phyloP scores from a whole-genome alignment of 1,284 basidiomycete genomes.

The Grifola frondosa region DNA sequence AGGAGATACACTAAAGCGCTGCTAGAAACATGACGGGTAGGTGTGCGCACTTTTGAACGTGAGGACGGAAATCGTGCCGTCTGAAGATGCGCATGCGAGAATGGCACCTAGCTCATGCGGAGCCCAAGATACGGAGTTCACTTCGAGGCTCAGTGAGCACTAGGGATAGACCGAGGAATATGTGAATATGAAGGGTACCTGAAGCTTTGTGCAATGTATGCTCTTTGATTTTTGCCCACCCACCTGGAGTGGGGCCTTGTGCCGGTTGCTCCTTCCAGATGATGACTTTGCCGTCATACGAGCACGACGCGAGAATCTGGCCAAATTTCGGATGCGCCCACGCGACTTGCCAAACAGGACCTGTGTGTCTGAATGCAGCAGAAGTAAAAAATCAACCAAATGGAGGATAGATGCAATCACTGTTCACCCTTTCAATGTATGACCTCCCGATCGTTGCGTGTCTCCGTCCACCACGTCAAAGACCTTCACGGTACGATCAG shows the following conservation, averaged over 20 bases:
- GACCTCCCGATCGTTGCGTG: constrained; percentile 62
- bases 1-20: background rate
- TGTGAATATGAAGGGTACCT: constrained; percentile 54
- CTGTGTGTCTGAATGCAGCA: constrained; percentile 70
- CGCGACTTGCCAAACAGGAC: constrained; percentile 98
- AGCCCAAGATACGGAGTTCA: constrained; percentile 98
- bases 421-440: constrained; percentile 83
- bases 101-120: constrained; percentile 97
- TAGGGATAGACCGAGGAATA: background rate
- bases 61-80: constrained; percentile 95
- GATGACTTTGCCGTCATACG: constrained; percentile 97
- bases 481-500: constrained; percentile 92
- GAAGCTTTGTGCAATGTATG: constrained; percentile 93
- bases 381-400: background rate
- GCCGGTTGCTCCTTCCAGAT: constrained; percentile 92
- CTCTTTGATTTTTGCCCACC: constrained; percentile 96
- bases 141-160: constrained; percentile 39
- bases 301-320: constrained; percentile 94
- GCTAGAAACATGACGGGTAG: background rate
- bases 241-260: constrained; percentile 51
- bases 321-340: constrained; percentile 99
- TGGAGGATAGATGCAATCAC: constrained; percentile 1
- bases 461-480: constrained; percentile 94
- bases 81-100: constrained; percentile 96
- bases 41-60: constrained; percentile 87